Percentiles rank a stretch among this genome's conserved stretches.
phyloP scores from a whole-genome alignment of 2,329 filamentous ascomycete genomes.

The Curvularia eragrostidis region DNA sequence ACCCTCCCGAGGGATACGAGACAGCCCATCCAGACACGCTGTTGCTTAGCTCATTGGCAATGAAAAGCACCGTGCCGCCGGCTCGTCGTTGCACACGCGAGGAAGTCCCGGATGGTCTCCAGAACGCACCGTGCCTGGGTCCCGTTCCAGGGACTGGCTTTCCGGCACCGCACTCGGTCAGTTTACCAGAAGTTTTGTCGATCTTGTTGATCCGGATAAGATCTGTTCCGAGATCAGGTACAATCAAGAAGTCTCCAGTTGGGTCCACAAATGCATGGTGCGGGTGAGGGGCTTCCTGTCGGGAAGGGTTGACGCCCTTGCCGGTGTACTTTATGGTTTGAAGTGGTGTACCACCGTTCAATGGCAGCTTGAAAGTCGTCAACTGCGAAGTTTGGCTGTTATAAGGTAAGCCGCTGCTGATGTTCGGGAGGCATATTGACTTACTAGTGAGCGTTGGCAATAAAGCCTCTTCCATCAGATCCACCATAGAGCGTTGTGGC shows the following conservation, averaged over 20 bases:
- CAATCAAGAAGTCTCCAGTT: conserved; percentile 58
- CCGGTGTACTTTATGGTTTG: conserved; percentile 41
- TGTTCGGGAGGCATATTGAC: background rate
- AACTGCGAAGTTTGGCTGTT: conserved; percentile 40
- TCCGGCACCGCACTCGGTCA: conserved; percentile 57
- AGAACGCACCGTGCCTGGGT: conserved; percentile 62
- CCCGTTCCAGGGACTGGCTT: conserved; percentile 57
- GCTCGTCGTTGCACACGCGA: conserved; percentile 31
- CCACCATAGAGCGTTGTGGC: conserved; percentile 41
- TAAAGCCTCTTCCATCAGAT: conserved; percentile 38
- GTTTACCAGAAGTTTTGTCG: conserved; percentile 52
- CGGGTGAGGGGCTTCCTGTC: conserved; percentile 64
- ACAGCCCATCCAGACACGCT: conserved; percentile 42
- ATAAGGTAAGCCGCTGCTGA: conserved; percentile 1
- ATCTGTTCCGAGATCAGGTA: conserved; percentile 63
- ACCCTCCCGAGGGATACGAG: conserved; percentile 39
- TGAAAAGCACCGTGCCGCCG: conserved; percentile 37
- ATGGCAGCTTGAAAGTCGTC: conserved; percentile 47
- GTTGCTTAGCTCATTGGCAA: conserved; percentile 46
- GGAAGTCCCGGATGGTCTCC: conserved; percentile 41
- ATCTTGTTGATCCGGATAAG: conserved; percentile 62
- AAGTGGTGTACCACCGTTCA: conserved; percentile 36
- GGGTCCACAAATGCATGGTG: conserved; percentile 61
- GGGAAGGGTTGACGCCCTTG: conserved; percentile 54
- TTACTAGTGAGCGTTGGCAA: conserved; percentile 43